phyloP scores from a whole-genome alignment of 805 yeast genomes.

The Ogataea polymorpha region DNA sequence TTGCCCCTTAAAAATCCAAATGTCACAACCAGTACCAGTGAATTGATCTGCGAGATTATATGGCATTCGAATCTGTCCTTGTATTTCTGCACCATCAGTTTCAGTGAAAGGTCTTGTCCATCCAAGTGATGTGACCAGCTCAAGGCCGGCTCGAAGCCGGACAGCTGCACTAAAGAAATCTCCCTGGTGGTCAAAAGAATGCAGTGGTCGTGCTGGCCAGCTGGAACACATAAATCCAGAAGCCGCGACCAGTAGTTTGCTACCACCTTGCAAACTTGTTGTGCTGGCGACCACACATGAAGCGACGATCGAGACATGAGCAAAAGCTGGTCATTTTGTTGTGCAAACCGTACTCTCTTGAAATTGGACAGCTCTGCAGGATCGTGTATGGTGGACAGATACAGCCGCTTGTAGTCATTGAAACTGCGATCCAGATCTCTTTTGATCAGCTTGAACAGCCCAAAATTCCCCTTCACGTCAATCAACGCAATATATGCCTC shows the following conservation, averaged over 20 bases:
- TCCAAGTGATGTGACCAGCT: constrained; percentile 74
- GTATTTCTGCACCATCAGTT: constrained; percentile 32
- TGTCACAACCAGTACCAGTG: constrained; percentile 30
- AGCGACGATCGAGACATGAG: constrained; percentile 44
- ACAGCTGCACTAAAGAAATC: constrained; percentile 47
- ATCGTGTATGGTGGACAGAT: constrained; percentile 27
- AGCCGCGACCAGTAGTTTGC: constrained; percentile 54
- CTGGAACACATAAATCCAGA: constrained; percentile 39
- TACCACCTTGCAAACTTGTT: constrained; percentile 38
- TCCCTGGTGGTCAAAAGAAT: constrained; percentile 67
- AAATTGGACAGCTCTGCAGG: constrained; percentile 54
- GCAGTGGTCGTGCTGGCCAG: constrained; percentile 32
- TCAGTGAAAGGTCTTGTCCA: constrained; percentile 51
- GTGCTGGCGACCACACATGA: constrained; percentile 30
- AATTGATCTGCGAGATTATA: constrained; percentile 29
- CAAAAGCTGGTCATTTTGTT: constrained; percentile 28
- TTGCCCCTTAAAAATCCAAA: constrained; percentile 25
- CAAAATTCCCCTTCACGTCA: constrained; percentile 55
- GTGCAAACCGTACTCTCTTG: constrained; percentile 49
- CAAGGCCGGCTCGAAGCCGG: constrained; percentile 43
- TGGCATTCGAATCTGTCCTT: constrained; percentile 20
- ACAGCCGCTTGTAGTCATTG: constrained; percentile 2
- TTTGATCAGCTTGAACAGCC: constrained; percentile 31
- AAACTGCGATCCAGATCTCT: not conserved
- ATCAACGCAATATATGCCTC: constrained; percentile 38